Conservation (phyloP, 805 yeast species). For the Monosporozyma aerobia region DNA sequence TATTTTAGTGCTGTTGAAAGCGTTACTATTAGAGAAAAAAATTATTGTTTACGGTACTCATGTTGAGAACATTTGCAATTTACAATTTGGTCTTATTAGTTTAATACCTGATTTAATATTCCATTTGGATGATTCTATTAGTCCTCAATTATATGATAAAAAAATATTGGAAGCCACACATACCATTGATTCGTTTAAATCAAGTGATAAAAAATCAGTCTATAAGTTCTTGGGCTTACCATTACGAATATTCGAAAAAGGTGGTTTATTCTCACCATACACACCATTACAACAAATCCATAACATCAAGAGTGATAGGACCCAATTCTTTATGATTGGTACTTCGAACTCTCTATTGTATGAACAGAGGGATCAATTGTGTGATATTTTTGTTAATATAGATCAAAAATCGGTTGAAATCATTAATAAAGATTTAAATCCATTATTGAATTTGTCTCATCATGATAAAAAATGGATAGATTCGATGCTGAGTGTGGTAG, state of each 20-base stretch:
- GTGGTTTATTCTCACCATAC: slow-evolving; percentile 87
- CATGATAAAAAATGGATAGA: slow-evolving; percentile 74
- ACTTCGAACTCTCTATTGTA: slow-evolving; percentile 77
- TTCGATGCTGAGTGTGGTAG: slow-evolving; percentile 42
- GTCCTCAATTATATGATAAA: slow-evolving; percentile 47
- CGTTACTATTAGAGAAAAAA: slow-evolving; percentile 63
- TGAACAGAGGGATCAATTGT: slow-evolving; percentile 49
- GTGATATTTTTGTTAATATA: slow-evolving; percentile 66
- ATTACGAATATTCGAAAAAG: slow-evolving; percentile 71
- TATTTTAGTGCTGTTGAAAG: slow-evolving; percentile 62
- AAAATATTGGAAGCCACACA: slow-evolving; percentile 42
- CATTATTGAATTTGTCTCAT: slow-evolving; percentile 38
- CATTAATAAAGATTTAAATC: slow-evolving; percentile 33
- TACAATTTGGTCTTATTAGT: slow-evolving; percentile 76
- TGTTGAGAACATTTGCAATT: slow-evolving; percentile 69
- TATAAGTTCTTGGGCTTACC: slow-evolving; percentile 82
- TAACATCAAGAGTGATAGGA: slow-evolving; percentile 48
- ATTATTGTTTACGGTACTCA: slow-evolving; percentile 71
- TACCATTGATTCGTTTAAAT: slow-evolving; percentile 58
- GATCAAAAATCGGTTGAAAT: slow-evolving; percentile 45
- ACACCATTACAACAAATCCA: slow-evolving; percentile 88
- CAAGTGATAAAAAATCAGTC: slow-evolving; percentile 71
- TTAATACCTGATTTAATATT: slow-evolving; percentile 73
- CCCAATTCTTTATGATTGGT: slow-evolving; percentile 68
- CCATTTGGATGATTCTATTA: slow-evolving; percentile 66